These are phyloP conservation scores for Circinella umbellata DNA, from an alignment of 371 early-diverging fungal species.

Conservation along the genomic window DNA sequence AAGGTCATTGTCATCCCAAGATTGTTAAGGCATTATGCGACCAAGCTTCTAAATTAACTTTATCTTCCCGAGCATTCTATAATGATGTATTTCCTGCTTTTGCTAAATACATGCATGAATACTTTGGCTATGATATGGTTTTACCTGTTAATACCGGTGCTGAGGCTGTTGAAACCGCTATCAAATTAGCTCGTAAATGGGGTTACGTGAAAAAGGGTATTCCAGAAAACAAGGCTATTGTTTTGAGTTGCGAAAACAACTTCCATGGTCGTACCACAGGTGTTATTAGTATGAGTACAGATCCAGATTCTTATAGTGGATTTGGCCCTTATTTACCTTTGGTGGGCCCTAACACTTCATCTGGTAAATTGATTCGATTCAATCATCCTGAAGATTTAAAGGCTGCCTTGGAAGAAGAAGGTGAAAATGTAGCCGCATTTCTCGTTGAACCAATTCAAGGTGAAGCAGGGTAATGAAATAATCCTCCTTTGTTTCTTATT, in stretches of 20 bases:
- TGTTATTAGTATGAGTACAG: conserved; percentile 95
- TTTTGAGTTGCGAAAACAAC: conserved; percentile 87
- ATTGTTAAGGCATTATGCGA: conserved; percentile 90
- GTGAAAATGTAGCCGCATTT: conserved; percentile 88
- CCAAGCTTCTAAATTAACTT: conserved; percentile 84
- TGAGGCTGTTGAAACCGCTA: conserved; percentile 98
- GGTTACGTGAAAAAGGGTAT: conserved; percentile 93
- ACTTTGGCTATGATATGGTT: conserved; percentile 97
- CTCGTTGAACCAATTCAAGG: conserved; percentile 99
- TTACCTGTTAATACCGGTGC: conserved; percentile 98
- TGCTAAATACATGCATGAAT: conserved; percentile 91
- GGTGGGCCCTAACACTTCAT: conserved; percentile 74
- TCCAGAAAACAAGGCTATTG: conserved; percentile 80
- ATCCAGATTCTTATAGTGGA: conserved; percentile 80
- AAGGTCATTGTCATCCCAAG: conserved; percentile 97
- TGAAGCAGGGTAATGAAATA: conserved; percentile 79
- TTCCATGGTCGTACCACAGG: conserved; percentile 98
- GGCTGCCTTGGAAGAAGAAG: conserved; percentile 80
- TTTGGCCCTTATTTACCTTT: conserved; percentile 96
- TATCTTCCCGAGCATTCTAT: conserved; percentile 96
- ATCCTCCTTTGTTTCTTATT: not conserved
- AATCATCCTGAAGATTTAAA: conserved; percentile 90
- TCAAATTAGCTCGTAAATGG: conserved; percentile 98
- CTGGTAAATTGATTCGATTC: conserved; percentile 65
- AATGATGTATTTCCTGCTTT: conserved; percentile 91